Percentiles rank a stretch among this genome's conserved stretches.
Conservation (phyloP, 768 basidiomycete genomes). For the Podaxis pistillaris region DNA sequence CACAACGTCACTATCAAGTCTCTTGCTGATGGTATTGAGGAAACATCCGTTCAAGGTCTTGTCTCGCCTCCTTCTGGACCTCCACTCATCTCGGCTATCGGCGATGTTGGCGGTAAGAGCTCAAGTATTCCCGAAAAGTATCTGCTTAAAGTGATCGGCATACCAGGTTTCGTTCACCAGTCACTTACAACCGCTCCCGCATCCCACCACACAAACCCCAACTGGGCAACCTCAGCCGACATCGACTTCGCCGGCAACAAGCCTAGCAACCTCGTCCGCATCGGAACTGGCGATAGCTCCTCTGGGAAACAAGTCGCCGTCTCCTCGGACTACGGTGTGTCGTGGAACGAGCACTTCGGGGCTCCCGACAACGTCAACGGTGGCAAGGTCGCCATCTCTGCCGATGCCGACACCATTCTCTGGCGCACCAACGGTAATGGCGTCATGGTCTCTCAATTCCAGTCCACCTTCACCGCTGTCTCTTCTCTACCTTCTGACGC, state of each 20-base stretch:
- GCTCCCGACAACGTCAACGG: constrained; percentile 47
- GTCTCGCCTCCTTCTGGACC: constrained; percentile 65
- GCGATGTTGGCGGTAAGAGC: constrained; percentile 48
- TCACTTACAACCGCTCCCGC: constrained; percentile 40
- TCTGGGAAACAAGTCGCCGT: constrained; percentile 55
- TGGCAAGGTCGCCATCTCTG: constrained; percentile 47
- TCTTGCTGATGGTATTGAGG: constrained; percentile 64
- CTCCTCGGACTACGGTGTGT: constrained; percentile 50
- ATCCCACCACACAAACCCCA: constrained; percentile 41
- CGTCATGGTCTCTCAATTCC: constrained; percentile 51
- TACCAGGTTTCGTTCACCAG: constrained; percentile 46
- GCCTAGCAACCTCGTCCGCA: constrained; percentile 48
- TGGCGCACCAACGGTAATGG: constrained; percentile 52
- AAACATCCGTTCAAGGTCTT: constrained; percentile 54
- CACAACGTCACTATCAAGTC: constrained; percentile 61
- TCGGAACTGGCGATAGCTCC: constrained; percentile 49
- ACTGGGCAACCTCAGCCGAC: constrained; percentile 45
- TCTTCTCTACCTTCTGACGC: constrained; percentile 49
- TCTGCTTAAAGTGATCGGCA: background rate
- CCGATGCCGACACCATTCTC: constrained; percentile 54
- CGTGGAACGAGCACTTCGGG: constrained; percentile 58
- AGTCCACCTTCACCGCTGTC: constrained; percentile 47
- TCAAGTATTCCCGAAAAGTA: background rate
- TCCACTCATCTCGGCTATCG: constrained; percentile 52
- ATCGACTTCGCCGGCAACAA: constrained; percentile 55